Evolutionary conservation across 2,329 filamentous ascomycete species (phyloP).

Genomic region (Plectosphaerella plurivora): DNA sequence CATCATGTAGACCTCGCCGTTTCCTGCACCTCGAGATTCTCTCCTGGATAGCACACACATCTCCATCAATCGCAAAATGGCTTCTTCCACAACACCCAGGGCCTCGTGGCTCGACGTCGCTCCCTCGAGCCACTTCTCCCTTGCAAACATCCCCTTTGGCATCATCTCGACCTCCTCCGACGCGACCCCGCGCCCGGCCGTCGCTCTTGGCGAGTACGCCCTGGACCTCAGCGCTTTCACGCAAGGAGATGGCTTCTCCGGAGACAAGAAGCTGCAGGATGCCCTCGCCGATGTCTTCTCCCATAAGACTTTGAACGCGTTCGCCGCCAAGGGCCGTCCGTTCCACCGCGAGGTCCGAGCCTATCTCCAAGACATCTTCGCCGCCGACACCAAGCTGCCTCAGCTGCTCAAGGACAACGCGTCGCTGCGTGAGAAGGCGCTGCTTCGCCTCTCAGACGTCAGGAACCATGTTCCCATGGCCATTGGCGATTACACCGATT

Average conservation of each 20-base stretch:
- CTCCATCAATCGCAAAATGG: too few species aligned
- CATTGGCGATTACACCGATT: conserved; percentile 82
- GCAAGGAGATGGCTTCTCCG: conserved; percentile 31
- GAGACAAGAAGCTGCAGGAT: conserved; percentile 17
- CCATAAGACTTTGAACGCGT: conserved; percentile 61
- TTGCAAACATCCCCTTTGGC: conserved; percentile 80
- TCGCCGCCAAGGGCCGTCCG: conserved; percentile 65
- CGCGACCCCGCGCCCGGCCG: conserved; percentile 55
- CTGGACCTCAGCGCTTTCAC: conserved; percentile 66
- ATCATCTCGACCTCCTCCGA: conserved; percentile 64
- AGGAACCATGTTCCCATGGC: conserved; percentile 68
- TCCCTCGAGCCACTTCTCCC: conserved; percentile 55
- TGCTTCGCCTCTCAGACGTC: conserved; percentile 37
- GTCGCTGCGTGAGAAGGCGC: conserved; percentile 19
- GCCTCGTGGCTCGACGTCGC: conserved; percentile 24
- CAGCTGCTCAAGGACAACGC: conserved; percentile 30
- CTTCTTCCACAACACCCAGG: background rate
- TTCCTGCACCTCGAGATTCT: too few species aligned
- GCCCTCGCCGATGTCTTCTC: conserved; percentile 15
- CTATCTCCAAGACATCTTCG: conserved; percentile 60
- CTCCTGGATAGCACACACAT: too few species aligned
- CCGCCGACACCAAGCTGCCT: conserved; percentile 43
- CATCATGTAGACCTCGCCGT: background rate
- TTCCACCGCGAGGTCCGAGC: conserved; percentile 66
- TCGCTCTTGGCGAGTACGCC: conserved; percentile 69